These are phyloP conservation scores for Neophaeococcomyces mojaviensis DNA, from an alignment of 2,329 filamentous ascomycete species.

Conservation along the genomic window DNA sequence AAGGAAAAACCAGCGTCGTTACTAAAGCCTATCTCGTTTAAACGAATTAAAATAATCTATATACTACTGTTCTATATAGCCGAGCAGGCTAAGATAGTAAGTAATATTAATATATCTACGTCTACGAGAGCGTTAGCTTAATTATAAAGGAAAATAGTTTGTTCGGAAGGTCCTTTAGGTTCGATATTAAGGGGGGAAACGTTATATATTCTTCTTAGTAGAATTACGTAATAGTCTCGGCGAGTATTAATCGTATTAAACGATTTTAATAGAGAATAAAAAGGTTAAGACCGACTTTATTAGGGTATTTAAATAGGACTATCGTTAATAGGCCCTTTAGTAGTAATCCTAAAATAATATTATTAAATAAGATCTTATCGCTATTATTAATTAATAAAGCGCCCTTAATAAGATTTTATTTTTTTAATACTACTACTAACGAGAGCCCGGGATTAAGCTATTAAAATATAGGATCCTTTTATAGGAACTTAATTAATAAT, in stretches of 20 bases:
- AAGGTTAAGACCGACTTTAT: background rate
- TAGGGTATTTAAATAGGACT: background rate
- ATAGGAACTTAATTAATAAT: too few relatives aligned
- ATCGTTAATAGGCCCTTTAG: background rate
- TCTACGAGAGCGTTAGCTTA: background rate
- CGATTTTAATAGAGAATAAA: background rate
- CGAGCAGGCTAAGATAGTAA: conserved; percentile 1
- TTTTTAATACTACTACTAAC: background rate
- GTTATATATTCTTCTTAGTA: too few relatives aligned
- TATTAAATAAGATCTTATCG: conserved; percentile 1
- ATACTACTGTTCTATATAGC: background rate
- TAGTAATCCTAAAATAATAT: background rate
- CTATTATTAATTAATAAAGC: background rate
- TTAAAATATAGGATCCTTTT: too few relatives aligned
- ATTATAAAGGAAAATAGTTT: too few relatives aligned
- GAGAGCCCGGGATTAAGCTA: background rate
- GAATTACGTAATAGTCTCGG: too few relatives aligned
- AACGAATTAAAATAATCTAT: too few relatives aligned
- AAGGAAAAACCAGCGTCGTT: too few relatives aligned
- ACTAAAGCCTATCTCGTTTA: too few relatives aligned
- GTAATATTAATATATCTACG: background rate
- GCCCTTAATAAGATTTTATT: background rate
- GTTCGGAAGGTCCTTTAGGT: too few relatives aligned
- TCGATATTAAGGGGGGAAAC: too few relatives aligned
- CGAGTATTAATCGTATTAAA: background rate